Evolutionary conservation across 148 eudicot genomes (phyloP), one percentile per base, ranked within the genome.

Genomic region (Salicornia ramosissima): DNA sequence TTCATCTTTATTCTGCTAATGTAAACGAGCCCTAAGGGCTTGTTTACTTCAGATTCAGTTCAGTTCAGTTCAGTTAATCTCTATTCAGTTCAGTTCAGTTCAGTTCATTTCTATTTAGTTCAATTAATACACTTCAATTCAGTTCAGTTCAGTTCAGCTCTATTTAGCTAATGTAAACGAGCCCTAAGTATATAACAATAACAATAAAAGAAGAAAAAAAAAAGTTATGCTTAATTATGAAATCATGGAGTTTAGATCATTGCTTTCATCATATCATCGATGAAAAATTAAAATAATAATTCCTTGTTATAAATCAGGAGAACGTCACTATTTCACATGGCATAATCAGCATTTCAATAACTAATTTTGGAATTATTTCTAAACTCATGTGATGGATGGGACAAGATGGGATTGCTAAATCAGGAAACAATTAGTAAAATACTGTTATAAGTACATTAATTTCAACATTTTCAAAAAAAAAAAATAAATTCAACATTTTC

Each of bases 371-470:
- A 15, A 22, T 25, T 22, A 40, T 63, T 21, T 24, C 50, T 25
- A 26, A 63, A 22, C 18, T 63, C 33, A 42, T 40, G 67, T 42
- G 67, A 40, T 40, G 50, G 50, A 40, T 40, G 50, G 1, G 67
- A 63, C 67, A 39, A 40, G 67, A 63, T 63, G 67, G 49, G 43
- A 33, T 34, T 60, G 64, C 64, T 60, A 33, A 34, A 60, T 60
- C 45, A 19, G 21, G 64, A 34, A 60, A 60, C 9, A 9, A 7
- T 10, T 19, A n/a, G n/a, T n/a, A n/a, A n/a, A n/a, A n/a, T n/a
- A n/a, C n/a, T n/a, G n/a, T n/a, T n/a, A n/a, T n/a, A n/a, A n/a
- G n/a, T n/a, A 13, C 53, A 19, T 21, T 21, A 22, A 22, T 26
- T 26, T 13, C 60, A 55, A 25, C 60, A 55, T 25, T 55, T 55